A percentile compares a stretch with the other conserved stretches of the same genome.
Conservation (phyloP, 1,284 basidiomycete genomes). For the Puccinia novopanici region DNA sequence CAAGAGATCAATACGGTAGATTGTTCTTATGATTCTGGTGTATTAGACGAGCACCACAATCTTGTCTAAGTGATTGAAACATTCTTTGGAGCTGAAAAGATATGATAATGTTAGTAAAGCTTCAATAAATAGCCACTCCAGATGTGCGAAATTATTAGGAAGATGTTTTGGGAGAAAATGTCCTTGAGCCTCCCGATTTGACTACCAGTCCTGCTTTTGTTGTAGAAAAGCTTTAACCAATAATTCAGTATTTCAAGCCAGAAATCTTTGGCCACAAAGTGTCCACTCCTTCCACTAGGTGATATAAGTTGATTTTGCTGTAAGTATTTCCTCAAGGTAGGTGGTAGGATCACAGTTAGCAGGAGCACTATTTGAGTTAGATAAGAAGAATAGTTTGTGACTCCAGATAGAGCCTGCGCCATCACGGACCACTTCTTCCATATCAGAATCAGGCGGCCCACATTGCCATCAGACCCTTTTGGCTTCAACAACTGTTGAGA, state of each 20-base stretch:
- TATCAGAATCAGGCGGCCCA: no score
- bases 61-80: background rate
- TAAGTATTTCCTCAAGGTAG: background rate
- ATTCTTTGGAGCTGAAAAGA: background rate
- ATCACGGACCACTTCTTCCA: no score
- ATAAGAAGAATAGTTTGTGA: no score
- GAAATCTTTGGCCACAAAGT: constrained; percentile 33
- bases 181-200: constrained; percentile 1
- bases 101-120: no score
- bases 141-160: background rate
- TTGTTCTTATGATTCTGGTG: background rate
- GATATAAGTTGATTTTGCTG: constrained; percentile 11
- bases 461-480: no score
- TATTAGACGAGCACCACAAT: background rate
- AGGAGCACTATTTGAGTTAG: background rate
- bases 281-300: background rate
- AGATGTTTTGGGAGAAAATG: constrained; percentile 15
- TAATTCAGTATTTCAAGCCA: no score
- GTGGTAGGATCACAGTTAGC: background rate
- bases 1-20: background rate
- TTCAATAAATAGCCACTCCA: background rate
- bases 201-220: background rate
- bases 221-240: no score
- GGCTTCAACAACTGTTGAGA: no score
- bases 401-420: no score